phyloP scores from a whole-genome alignment of 495 filamentous ascomycete species.

The Annulohypoxylon moriforme region DNA sequence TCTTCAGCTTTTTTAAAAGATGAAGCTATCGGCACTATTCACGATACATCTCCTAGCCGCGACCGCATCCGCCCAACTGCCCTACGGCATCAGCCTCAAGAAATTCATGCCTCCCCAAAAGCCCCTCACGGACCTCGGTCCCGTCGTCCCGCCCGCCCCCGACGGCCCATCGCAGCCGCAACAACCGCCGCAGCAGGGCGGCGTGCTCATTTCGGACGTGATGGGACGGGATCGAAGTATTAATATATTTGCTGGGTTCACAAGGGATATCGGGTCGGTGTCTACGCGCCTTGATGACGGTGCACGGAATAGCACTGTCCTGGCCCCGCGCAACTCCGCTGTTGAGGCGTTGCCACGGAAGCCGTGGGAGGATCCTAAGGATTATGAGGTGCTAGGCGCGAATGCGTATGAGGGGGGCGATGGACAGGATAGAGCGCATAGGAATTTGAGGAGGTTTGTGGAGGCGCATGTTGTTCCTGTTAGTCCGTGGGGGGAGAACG shows the following conservation, averaged over 20 bases:
- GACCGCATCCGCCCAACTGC: slow-evolving; percentile 38
- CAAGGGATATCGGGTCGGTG: slow-evolving; percentile 80
- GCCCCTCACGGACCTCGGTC: slow-evolving; percentile 52
- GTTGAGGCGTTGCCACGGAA: slow-evolving; percentile 85
- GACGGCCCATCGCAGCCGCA: slow-evolving; percentile 47
- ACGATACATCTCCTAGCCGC: slow-evolving; percentile 29
- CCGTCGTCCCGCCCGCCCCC: slow-evolving; percentile 46
- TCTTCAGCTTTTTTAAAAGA: slow-evolving; percentile 20
- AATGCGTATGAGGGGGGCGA: slow-evolving; percentile 82
- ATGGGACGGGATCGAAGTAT: slow-evolving; percentile 83
- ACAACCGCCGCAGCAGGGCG: slow-evolving; percentile 52
- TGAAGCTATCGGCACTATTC: slow-evolving; percentile 34
- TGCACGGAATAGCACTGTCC: slow-evolving; percentile 81
- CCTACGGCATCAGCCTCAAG: slow-evolving; percentile 27
- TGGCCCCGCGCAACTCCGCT: slow-evolving; percentile 86
- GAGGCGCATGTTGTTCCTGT: slow-evolving; percentile 83
- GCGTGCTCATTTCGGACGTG: slow-evolving; percentile 81
- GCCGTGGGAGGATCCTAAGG: slow-evolving; percentile 91
- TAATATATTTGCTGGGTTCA: slow-evolving; percentile 89
- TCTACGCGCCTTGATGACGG: slow-evolving; percentile 76
- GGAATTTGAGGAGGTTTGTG: slow-evolving; percentile 84
- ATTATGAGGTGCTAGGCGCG: slow-evolving; percentile 78
- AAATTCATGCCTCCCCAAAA: slow-evolving; percentile 40
- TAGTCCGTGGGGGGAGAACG: slow-evolving; percentile 82
- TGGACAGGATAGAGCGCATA: slow-evolving; percentile 81